A percentile compares a stretch with the other conserved stretches of the same genome.
Conservation (phyloP, 257 asterid genomes). For the Handroanthus guayacan region DNA sequence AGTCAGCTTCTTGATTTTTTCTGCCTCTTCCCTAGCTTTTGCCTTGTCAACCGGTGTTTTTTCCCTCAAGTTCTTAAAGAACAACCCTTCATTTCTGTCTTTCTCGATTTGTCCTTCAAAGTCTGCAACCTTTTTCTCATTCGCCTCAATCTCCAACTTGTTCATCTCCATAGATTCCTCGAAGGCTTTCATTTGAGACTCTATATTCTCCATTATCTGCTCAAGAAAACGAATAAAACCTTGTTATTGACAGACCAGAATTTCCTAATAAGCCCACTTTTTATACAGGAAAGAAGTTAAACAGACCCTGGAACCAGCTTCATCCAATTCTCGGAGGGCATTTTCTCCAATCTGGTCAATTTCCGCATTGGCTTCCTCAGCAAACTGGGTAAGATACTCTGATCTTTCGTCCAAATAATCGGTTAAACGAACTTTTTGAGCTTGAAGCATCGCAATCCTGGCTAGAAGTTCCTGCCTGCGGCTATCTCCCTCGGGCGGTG, state of each 20-base stretch:
- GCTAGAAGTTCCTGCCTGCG: conserved; percentile 89
- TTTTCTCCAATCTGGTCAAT: conserved; percentile 86
- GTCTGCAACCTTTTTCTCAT: conserved; percentile 61
- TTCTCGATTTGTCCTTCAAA: conserved; percentile 66
- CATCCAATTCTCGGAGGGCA: conserved; percentile 84
- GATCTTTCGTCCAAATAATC: conserved; percentile 89
- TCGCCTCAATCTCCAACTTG: conserved; percentile 70
- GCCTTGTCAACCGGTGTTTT: conserved; percentile 61
- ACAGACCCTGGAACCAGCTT: conserved; percentile 81
- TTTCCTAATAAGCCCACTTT: conserved; percentile 7
- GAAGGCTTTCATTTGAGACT: conserved; percentile 82
- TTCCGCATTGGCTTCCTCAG: conserved; percentile 89
- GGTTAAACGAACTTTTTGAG: conserved; percentile 82
- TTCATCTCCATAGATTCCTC: conserved; percentile 82
- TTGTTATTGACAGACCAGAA: not conserved
- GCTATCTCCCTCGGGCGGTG: conserved; percentile 62
- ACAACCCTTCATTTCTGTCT: conserved; percentile 83
- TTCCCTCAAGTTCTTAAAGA: conserved; percentile 72
- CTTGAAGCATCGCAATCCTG: conserved; percentile 78
- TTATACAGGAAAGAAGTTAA: not conserved
- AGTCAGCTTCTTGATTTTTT: conserved; percentile 62
- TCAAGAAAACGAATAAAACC: conserved; percentile 42
- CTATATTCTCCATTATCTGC: conserved; percentile 90
- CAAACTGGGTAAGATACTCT: conserved; percentile 73
- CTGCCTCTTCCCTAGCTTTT: conserved; percentile 63